These are phyloP conservation scores for Phytophthora sansomeana DNA, from an alignment of 352 stramenopile species.

Conservation along the genomic window DNA sequence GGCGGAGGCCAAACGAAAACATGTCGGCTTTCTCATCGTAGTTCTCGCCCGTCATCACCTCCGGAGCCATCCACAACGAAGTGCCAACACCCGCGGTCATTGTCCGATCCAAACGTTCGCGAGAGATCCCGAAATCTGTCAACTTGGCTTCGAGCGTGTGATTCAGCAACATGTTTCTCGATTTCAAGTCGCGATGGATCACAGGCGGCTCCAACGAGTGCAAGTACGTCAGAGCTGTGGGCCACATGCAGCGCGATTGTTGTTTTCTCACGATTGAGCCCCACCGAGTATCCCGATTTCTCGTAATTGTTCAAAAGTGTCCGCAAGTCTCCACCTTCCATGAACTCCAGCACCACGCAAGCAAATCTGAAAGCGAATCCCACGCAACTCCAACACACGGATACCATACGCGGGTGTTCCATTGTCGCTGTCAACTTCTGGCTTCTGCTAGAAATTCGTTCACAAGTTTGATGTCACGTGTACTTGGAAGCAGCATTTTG, in stretches of 20 bases:
- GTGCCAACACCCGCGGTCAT: slow-evolving; percentile 45
- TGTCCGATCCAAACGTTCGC: slow-evolving; percentile 29
- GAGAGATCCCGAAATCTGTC: too few species aligned
- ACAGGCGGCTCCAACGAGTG: too few species aligned
- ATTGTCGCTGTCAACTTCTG: slow-evolving; percentile 4
- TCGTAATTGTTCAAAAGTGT: slow-evolving; percentile 12
- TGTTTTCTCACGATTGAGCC: slow-evolving; percentile 28
- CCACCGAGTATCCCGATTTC: background rate
- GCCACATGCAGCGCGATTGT: slow-evolving; percentile 33
- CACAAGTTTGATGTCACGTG: too few species aligned
- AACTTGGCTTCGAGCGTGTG: too few species aligned
- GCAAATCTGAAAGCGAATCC: slow-evolving; percentile 21
- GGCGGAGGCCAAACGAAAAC: slow-evolving; percentile 63
- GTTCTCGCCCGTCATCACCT: slow-evolving; percentile 47
- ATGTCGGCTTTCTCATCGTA: slow-evolving; percentile 63
- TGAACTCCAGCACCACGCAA: too few species aligned
- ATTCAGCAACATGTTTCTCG: too few species aligned
- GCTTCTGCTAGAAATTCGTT: slow-evolving; percentile 15
- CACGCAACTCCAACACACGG: slow-evolving; percentile 9
- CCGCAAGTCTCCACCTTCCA: too few species aligned
- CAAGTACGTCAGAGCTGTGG: slow-evolving; percentile 46
- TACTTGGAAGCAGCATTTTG: too few species aligned
- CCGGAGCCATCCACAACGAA: too few species aligned
- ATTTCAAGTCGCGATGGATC: too few species aligned
- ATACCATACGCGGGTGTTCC: slow-evolving; percentile 14